Evolutionary conservation across 2,329 filamentous ascomycete species (phyloP).

Genomic region (Nigrospora sphaerica): DNA sequence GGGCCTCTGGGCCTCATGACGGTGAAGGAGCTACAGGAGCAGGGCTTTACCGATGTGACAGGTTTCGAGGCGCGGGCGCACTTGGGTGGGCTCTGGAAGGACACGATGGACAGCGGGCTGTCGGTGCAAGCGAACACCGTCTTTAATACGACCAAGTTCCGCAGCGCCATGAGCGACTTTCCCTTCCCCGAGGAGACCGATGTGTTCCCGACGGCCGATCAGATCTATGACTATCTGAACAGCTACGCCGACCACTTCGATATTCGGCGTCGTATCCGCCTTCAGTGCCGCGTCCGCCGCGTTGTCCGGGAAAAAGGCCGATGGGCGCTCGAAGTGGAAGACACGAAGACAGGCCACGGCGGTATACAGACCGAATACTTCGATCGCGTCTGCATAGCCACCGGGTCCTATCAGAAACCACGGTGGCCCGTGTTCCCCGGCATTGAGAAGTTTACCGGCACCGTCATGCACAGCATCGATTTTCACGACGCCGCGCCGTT

Average conservation of each 20-base stretch:
- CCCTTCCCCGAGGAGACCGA: conserved; percentile 3
- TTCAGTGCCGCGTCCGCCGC: not conserved
- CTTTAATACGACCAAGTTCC: conserved; percentile 4
- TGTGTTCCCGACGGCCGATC: conserved; percentile 2
- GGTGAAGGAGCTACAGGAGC: conserved; percentile 8
- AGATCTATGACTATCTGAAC: conserved; percentile 1
- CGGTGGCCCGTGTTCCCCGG: conserved; percentile 6
- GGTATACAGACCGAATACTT: not conserved
- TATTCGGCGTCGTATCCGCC: not conserved
- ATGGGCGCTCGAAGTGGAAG: not conserved
- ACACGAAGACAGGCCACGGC: not conserved
- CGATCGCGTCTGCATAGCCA: conserved; percentile 2
- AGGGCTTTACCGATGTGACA: conserved; percentile 5
- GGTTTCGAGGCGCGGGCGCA: conserved; percentile 6
- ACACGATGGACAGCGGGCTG: not conserved
- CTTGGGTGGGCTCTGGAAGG: conserved; percentile 9
- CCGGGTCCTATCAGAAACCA: not conserved
- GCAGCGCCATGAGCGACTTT: conserved; percentile 6
- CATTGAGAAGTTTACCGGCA: conserved; percentile 9
- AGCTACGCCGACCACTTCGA: conserved; percentile 4
- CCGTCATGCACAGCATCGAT: conserved; percentile 6
- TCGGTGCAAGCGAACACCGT: conserved; percentile 6
- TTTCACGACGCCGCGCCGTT: conserved; percentile 8
- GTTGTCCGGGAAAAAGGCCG: not conserved
- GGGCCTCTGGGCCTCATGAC: conserved; percentile 8